These are phyloP conservation scores for Annulohypoxylon nitens DNA, from an alignment of 495 filamentous ascomycete genomes.

Conservation along the genomic window DNA sequence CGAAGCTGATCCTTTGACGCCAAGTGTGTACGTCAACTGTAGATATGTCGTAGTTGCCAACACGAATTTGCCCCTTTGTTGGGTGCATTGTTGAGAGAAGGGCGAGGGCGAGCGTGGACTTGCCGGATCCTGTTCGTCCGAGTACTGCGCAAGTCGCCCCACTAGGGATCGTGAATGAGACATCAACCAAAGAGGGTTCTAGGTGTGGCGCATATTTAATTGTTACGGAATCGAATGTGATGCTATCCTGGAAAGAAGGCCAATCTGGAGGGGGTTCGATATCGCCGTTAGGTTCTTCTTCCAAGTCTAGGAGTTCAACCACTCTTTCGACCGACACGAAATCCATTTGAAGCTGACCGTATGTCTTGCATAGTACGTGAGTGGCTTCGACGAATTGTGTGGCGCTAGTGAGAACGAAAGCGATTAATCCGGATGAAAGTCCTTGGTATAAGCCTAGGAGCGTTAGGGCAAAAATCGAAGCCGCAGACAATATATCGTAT, in stretches of 20 bases:
- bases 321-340: conserved; percentile 89
- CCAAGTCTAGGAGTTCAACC: conserved; percentile 79
- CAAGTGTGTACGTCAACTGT: conserved; percentile 66
- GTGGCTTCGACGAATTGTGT: conserved; percentile 75
- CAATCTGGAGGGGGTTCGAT: conserved; percentile 78
- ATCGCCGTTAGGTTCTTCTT: conserved; percentile 76
- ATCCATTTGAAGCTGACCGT: conserved; percentile 88
- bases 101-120: conserved; percentile 69
- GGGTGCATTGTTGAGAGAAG: conserved; percentile 67
- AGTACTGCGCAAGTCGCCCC: conserved; percentile 77
- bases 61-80: conserved; percentile 62
- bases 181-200: conserved; percentile 72
- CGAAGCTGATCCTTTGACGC: conserved; percentile 68
- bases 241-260: conserved; percentile 76
- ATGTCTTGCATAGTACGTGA: conserved; percentile 77
- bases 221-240: conserved; percentile 80
- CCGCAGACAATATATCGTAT: conserved; percentile 77
- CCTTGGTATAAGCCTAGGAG: conserved; percentile 76
- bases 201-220: conserved; percentile 82
- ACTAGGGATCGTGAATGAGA: conserved; percentile 77
- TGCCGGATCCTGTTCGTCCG: conserved; percentile 74
- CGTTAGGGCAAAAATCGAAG: conserved; percentile 78
- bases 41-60: conserved; percentile 67
- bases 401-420: conserved; percentile 77
- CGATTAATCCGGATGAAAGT: conserved; percentile 78